A percentile compares a stretch with the other conserved stretches of the same genome.
phyloP scores from a whole-genome alignment of 768 basidiomycete genomes.

The Podaxis sp. region DNA sequence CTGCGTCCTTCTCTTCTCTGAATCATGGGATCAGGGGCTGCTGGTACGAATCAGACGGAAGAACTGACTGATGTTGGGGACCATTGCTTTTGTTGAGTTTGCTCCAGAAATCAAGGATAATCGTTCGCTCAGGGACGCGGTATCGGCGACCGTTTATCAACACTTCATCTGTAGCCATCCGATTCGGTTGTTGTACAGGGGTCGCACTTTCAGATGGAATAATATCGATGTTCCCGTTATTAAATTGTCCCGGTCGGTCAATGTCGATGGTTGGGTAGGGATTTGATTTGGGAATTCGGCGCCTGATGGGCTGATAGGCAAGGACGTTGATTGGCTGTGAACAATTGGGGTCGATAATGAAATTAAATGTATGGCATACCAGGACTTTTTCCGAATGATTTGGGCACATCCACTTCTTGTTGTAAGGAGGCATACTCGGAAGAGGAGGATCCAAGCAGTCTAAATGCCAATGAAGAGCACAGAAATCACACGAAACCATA shows the following conservation, averaged over 20 bases:
- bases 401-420: slow-evolving; percentile 99
- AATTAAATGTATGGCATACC: slow-evolving; percentile 43
- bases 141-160: slow-evolving; percentile 88
- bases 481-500: slow-evolving; percentile 95
- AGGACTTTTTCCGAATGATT: slow-evolving; percentile 88
- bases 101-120: slow-evolving; percentile 95
- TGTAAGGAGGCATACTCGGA: slow-evolving; percentile 77
- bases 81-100: slow-evolving; percentile 55
- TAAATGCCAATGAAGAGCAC: slow-evolving; percentile 92
- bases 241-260: slow-evolving; percentile 66
- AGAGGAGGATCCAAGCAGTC: slow-evolving; percentile 95
- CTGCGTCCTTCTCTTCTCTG: slow-evolving; percentile 32
- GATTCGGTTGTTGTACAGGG: slow-evolving; percentile 28
- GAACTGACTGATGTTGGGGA: slow-evolving; percentile 41
- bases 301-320: slow-evolving; percentile 66
- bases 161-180: slow-evolving; percentile 74
- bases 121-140: slow-evolving; percentile 87
- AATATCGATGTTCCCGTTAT: slow-evolving; percentile 93
- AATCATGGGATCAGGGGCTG: not conserved
- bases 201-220: slow-evolving; percentile 62
- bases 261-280: slow-evolving; percentile 65
- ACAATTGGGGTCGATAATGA: no score
- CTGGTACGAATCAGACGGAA: not conserved
- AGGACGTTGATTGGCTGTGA: not conserved
- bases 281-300: slow-evolving; percentile 74